phyloP scores from a whole-genome alignment of 805 yeast species.

The Saccharomyces jurei region DNA sequence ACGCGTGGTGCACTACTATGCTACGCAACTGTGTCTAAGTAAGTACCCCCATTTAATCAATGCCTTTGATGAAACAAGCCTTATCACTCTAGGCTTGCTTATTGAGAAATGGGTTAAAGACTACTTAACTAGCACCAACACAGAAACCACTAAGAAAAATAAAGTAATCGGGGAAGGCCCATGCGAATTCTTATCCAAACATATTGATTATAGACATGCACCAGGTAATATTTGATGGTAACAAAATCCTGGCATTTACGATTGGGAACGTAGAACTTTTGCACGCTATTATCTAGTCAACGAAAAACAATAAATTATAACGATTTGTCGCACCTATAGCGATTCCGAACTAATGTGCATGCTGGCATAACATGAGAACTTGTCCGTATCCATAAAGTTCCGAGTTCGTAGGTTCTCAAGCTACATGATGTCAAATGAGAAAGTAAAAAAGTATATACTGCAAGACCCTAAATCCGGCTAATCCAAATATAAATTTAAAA shows the following conservation, averaged over 20 bases:
- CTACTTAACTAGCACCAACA: constrained; percentile 9
- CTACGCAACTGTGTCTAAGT: constrained; percentile 24
- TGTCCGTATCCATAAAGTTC: not conserved
- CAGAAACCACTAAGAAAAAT: constrained; percentile 1
- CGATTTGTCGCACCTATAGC: not conserved
- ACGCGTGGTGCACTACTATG: constrained; percentile 32
- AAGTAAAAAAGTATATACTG: not conserved
- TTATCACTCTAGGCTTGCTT: constrained; percentile 31
- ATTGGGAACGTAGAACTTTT: not conserved
- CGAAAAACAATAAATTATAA: not conserved
- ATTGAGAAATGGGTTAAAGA: constrained; percentile 34
- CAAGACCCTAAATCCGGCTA: not conserved
- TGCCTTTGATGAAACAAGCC: constrained; percentile 32
- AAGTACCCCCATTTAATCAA: constrained; percentile 23
- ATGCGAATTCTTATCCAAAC: constrained; percentile 17
- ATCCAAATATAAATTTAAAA: not conserved
- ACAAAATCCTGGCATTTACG: not conserved
- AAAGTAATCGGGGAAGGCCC: constrained; percentile 12
- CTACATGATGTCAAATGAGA: not conserved
- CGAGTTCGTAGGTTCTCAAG: not conserved
- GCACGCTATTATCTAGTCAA: not conserved
- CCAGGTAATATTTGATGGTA: constrained; percentile 21
- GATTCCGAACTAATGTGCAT: no score
- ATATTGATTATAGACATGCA: constrained; percentile 19
- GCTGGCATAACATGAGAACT: not conserved